phyloP scores from a whole-genome alignment of 2,329 filamentous ascomycete genomes.

The Arthroderma sp. region DNA sequence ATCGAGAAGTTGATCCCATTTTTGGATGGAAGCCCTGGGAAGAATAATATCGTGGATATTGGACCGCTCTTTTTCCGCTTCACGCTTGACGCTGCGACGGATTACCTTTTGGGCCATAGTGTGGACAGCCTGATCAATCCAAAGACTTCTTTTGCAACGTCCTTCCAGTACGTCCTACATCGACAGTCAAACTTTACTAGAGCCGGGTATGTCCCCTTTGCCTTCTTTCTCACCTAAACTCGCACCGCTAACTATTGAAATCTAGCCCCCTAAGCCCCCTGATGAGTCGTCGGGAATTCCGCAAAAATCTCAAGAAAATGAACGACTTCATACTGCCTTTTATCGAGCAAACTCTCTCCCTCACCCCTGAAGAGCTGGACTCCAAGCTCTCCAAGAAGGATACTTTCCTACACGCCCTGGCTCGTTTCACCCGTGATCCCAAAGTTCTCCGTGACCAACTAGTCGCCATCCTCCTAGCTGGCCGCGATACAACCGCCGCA shows the following conservation, averaged over 20 bases:
- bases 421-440: slow-evolving; percentile 55
- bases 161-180: slow-evolving; percentile 67
- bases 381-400: slow-evolving; percentile 57
- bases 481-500: slow-evolving; percentile 68
- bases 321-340: slow-evolving; percentile 65
- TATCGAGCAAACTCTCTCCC: slow-evolving; percentile 58
- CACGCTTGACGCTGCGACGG: slow-evolving; percentile 71
- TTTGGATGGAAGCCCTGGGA: slow-evolving; percentile 39
- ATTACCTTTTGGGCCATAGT: slow-evolving; percentile 69
- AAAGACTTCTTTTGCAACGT: slow-evolving; percentile 59
- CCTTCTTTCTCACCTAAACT: not conserved
- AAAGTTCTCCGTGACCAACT: slow-evolving; percentile 69
- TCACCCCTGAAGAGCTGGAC: slow-evolving; percentile 59
- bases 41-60: slow-evolving; percentile 47
- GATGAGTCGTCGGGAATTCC: slow-evolving; percentile 53
- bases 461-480: slow-evolving; percentile 68
- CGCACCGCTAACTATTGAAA: not conserved
- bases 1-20: slow-evolving; percentile 57
- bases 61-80: slow-evolving; percentile 68
- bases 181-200: slow-evolving; percentile 56
- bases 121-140: slow-evolving; percentile 50
- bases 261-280: slow-evolving; percentile 45
- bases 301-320: slow-evolving; percentile 51
- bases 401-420: slow-evolving; percentile 77
- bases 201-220: slow-evolving; percentile 36